These are phyloP conservation scores for Prosopis cineraria DNA, from an alignment of 306 rosid genomes.

Conservation along the genomic window DNA sequence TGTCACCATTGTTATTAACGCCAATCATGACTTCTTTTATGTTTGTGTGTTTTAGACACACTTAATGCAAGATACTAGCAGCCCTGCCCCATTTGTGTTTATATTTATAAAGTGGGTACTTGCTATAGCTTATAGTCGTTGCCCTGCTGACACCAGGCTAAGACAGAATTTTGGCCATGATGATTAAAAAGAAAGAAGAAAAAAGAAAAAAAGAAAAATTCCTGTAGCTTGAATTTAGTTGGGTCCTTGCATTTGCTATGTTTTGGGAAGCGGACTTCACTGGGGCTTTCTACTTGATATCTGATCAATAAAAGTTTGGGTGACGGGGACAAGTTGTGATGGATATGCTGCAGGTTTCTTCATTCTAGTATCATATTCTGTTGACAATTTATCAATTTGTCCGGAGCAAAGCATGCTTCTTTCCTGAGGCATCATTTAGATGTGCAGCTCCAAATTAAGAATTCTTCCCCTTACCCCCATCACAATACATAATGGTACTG, in stretches of 20 bases:
- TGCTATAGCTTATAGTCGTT: not conserved
- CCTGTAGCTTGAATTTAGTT: not conserved
- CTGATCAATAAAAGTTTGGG: not conserved
- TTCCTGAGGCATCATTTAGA: not conserved
- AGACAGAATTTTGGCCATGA: not conserved
- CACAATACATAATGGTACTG: not conserved
- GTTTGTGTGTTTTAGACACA: not conserved
- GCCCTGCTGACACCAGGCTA: not conserved
- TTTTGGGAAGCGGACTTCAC: not conserved
- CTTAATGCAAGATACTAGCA: not conserved
- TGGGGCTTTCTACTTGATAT: not conserved
- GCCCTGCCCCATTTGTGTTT: not conserved
- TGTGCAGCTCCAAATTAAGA: not conserved
- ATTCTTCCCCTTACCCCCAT: not conserved
- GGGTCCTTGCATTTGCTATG: not conserved
- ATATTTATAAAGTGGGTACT: not conserved
- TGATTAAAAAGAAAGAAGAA: too few species aligned
- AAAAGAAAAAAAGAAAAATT: too few species aligned
- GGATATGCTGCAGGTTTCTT: not conserved
- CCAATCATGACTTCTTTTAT: not conserved
- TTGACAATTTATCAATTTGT: not conserved
- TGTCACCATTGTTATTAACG: not conserved
- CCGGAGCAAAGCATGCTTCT: not conserved
- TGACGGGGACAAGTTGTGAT: not conserved
- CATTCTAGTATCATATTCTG: not conserved